phyloP scores from a whole-genome alignment of 2,329 filamentous ascomycete genomes.

The Colletotrichum tabaci region DNA sequence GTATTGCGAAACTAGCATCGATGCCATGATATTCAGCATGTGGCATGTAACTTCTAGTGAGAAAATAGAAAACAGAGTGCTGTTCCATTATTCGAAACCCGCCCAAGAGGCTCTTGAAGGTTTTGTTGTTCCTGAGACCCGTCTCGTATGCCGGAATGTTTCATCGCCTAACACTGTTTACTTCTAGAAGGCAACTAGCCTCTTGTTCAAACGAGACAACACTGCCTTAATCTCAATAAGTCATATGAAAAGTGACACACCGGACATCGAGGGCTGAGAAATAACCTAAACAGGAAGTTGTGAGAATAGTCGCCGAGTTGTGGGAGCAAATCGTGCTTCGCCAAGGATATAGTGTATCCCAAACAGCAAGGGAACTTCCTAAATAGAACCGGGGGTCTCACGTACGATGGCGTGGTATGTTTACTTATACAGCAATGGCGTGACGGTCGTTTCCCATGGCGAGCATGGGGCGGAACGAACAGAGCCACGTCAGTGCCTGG shows the following conservation, averaged over 20 bases:
- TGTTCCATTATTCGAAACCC: no score
- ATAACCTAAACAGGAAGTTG: conserved; percentile 1
- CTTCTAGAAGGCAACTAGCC: no score
- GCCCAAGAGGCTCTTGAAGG: no score
- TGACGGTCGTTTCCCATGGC: background rate
- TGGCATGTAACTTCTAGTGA: background rate
- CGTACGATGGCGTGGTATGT: background rate
- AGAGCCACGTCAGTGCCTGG: background rate
- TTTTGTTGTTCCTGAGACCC: no score
- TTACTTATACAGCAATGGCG: conserved; percentile 4
- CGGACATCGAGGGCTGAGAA: background rate
- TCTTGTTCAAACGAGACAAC: no score
- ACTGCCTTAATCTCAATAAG: no score
- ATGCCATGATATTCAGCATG: no score
- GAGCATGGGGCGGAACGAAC: background rate
- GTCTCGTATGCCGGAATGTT: no score
- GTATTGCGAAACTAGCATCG: background rate
- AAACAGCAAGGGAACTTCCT: conserved; percentile 20
- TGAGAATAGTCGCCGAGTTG: background rate
- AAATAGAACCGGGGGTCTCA: conserved; percentile 1
- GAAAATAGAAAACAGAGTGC: background rate
- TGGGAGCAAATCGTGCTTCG: conserved; percentile 2
- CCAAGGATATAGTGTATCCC: conserved; percentile 7
- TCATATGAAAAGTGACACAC: background rate
- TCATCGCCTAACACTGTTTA: no score